Evolutionary conservation across 805 yeast species (phyloP).

Genomic region (Pichia phayaonensis): DNA sequence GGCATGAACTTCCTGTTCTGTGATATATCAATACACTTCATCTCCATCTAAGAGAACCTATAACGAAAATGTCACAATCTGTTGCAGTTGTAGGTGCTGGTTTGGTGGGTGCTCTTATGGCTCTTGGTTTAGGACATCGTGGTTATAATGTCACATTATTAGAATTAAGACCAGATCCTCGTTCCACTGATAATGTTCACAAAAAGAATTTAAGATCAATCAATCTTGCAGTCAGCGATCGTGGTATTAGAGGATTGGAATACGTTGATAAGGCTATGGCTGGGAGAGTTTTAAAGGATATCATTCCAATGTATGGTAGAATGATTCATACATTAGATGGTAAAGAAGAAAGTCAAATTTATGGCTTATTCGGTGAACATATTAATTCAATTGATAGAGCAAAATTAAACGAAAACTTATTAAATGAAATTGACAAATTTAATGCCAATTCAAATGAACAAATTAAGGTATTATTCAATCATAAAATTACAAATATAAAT

Average conservation of each 20-base stretch:
- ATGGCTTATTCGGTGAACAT: slow-evolving; percentile 75
- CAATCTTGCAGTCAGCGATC: slow-evolving; percentile 78
- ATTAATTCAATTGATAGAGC: slow-evolving; percentile 83
- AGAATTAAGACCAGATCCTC: slow-evolving; percentile 67
- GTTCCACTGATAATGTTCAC: slow-evolving; percentile 20
- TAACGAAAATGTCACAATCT: slow-evolving; percentile 17
- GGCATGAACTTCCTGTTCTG: no score
- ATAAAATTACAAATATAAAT: slow-evolving; percentile 41
- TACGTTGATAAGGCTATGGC: slow-evolving; percentile 56
- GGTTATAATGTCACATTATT: slow-evolving; percentile 69
- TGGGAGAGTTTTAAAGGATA: slow-evolving; percentile 43
- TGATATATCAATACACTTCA: no score
- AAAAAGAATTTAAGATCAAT: slow-evolving; percentile 50
- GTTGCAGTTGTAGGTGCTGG: slow-evolving; percentile 83
- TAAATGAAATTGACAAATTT: slow-evolving; percentile 54
- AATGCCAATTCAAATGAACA: slow-evolving; percentile 18
- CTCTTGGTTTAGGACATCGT: slow-evolving; percentile 65
- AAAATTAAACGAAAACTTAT: slow-evolving; percentile 52
- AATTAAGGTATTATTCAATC: slow-evolving; percentile 44
- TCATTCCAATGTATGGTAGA: slow-evolving; percentile 83
- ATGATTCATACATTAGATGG: slow-evolving; percentile 78
- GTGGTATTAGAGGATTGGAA: slow-evolving; percentile 69
- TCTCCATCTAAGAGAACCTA: no score
- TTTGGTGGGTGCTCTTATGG: slow-evolving; percentile 77
- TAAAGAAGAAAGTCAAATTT: slow-evolving; percentile 55